Evolutionary conservation across 306 rosid genomes (phyloP).

Genomic region (Casuarina cunninghamiana): DNA sequence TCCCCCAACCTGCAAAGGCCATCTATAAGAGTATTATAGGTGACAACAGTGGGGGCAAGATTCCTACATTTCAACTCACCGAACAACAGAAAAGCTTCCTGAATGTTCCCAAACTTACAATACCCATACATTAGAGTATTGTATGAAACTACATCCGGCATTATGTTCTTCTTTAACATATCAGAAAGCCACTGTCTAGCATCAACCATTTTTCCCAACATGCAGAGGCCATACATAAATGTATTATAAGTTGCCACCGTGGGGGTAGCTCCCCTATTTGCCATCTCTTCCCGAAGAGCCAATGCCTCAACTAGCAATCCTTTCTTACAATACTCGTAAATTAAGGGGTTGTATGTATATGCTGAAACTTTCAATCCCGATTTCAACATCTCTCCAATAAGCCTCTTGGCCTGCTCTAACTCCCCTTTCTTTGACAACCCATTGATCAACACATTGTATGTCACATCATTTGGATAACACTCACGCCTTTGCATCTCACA

Average conservation of each 20-base stretch:
- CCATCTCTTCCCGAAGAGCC: conserved; percentile 55
- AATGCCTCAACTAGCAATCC: conserved; percentile 58
- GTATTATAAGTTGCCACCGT: conserved; percentile 65
- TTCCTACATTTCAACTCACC: conserved; percentile 44
- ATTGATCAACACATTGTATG: conserved; percentile 64
- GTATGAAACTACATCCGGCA: conserved; percentile 67
- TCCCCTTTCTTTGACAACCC: conserved; percentile 65
- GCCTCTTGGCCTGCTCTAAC: conserved; percentile 48
- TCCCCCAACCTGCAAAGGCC: conserved; percentile 70
- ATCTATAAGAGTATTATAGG: conserved; percentile 75
- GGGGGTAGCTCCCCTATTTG: conserved; percentile 42
- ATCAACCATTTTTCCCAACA: conserved; percentile 51
- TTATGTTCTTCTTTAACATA: conserved; percentile 42
- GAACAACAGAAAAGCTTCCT: conserved; percentile 60
- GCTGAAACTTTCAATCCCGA: conserved; percentile 57
- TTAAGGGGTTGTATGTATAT: conserved; percentile 61
- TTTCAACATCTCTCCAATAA: conserved; percentile 55
- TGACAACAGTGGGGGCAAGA: conserved; percentile 52
- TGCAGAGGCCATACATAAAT: conserved; percentile 61
- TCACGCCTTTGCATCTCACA: conserved; percentile 51
- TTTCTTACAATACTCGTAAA: conserved; percentile 48
- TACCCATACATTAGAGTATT: conserved; percentile 68
- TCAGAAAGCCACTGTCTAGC: conserved; percentile 49
- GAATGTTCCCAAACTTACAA: conserved; percentile 49
- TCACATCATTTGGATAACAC: conserved; percentile 51